Conservation (phyloP, 257 asterid species). For the Solanum paucissectum region DNA sequence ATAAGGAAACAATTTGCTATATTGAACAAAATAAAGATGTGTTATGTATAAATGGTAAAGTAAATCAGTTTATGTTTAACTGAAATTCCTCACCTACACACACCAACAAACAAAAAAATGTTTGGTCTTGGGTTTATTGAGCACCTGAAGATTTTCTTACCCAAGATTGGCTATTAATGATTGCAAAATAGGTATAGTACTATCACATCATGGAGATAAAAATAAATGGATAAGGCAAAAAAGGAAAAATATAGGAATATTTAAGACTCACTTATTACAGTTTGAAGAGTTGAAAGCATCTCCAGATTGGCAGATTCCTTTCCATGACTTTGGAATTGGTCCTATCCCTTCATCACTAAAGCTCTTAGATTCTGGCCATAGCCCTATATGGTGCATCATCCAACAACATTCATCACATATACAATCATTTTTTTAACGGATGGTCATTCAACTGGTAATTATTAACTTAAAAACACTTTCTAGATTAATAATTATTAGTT, state of each 20-base stretch:
- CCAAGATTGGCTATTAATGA: background rate
- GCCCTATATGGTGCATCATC: slow-evolving; percentile 27
- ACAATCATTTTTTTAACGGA: too few species aligned
- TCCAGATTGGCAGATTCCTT: slow-evolving; percentile 77
- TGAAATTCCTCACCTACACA: background rate
- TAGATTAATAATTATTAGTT: background rate
- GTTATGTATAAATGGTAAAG: background rate
- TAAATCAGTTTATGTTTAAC: background rate
- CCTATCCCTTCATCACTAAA: slow-evolving; percentile 59
- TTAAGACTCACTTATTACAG: slow-evolving; percentile 58
- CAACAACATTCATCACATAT: background rate
- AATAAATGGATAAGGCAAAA: background rate
- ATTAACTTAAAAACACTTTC: background rate
- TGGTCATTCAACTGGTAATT: too few species aligned
- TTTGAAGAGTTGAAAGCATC: slow-evolving; percentile 55
- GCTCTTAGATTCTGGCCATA: slow-evolving; percentile 92
- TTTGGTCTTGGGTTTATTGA: background rate
- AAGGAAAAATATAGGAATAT: background rate
- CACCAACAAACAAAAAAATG: background rate
- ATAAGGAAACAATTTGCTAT: background rate
- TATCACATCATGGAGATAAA: background rate
- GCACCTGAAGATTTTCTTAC: background rate
- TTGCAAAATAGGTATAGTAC: background rate
- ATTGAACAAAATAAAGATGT: background rate
- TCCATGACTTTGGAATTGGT: slow-evolving; percentile 64